phyloP scores from a whole-genome alignment of 2,329 filamentous ascomycete species.

The Botrytis pseudocinerea region DNA sequence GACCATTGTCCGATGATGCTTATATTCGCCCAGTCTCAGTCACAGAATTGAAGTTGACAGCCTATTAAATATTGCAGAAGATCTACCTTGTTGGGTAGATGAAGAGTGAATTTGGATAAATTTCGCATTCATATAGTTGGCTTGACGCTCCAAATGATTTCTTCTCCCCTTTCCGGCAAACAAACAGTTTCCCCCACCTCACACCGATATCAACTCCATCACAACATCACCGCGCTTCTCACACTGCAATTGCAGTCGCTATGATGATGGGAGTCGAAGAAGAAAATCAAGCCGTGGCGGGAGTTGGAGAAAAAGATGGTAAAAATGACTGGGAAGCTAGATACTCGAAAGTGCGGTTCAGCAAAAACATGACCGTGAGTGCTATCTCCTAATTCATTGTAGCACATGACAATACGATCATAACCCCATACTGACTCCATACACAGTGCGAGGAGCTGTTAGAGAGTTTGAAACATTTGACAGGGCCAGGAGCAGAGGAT shows the following conservation, averaged over 20 bases:
- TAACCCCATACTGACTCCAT: background rate
- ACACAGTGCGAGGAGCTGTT: background rate
- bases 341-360: background rate
- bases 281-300: background rate
- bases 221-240: background rate
- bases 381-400: background rate
- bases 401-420: background rate
- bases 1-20: background rate
- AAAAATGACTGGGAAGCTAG: background rate
- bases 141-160: background rate
- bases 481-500: slow-evolving; percentile 1
- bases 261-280: background rate
- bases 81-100: slow-evolving; percentile 2
- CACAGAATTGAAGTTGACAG: background rate
- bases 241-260: background rate
- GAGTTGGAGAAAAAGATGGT: background rate
- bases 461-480: background rate
- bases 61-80: background rate
- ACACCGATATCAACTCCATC: background rate
- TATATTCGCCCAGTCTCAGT: background rate
- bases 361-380: background rate
- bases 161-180: background rate
- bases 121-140: background rate
- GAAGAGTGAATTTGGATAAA: background rate
- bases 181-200: background rate